Conservation (phyloP, 2,329 filamentous ascomycete genomes). For the Davidsoniella australis region DNA sequence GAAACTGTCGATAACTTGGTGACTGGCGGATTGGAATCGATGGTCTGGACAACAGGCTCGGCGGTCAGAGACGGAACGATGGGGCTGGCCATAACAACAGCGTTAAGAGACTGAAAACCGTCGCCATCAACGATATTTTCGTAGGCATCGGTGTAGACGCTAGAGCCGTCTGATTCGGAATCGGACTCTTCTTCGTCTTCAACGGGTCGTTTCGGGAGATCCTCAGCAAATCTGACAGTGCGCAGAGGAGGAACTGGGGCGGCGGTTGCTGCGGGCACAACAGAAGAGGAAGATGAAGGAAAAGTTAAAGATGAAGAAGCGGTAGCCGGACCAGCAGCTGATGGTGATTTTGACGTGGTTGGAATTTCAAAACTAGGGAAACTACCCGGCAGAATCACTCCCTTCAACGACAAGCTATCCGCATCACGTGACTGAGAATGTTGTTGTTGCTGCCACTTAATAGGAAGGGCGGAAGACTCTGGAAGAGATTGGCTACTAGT, state of each 20-base stretch:
- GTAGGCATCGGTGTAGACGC: constrained; percentile 60
- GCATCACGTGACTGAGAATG: constrained; percentile 17
- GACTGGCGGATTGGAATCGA: not conserved
- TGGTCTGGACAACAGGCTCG: not conserved
- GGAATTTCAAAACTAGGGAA: constrained; percentile 30
- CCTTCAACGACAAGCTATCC: constrained; percentile 14
- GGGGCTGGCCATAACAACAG: constrained; percentile 45
- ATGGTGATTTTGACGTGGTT: constrained; percentile 2
- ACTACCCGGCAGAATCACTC: constrained; percentile 38
- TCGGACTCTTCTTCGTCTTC: constrained; percentile 6
- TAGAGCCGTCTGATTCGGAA: constrained; percentile 30
- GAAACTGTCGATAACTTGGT: not conserved
- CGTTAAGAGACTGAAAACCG: constrained; percentile 57
- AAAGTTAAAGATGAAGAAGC: not conserved
- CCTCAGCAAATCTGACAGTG: constrained; percentile 20
- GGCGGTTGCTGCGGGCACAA: not conserved
- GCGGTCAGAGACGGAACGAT: constrained; percentile 15
- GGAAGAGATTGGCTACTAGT: no score
- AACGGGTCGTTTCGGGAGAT: constrained; percentile 19
- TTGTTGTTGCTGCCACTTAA: not conserved
- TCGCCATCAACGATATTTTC: constrained; percentile 55
- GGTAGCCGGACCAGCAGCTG: no score
- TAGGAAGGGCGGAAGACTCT: no score
- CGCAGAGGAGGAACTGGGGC: not conserved
- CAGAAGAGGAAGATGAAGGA: not conserved